Evolutionary conservation across 805 yeast genomes (phyloP).

Genomic region (Kuraishia hungarica): DNA sequence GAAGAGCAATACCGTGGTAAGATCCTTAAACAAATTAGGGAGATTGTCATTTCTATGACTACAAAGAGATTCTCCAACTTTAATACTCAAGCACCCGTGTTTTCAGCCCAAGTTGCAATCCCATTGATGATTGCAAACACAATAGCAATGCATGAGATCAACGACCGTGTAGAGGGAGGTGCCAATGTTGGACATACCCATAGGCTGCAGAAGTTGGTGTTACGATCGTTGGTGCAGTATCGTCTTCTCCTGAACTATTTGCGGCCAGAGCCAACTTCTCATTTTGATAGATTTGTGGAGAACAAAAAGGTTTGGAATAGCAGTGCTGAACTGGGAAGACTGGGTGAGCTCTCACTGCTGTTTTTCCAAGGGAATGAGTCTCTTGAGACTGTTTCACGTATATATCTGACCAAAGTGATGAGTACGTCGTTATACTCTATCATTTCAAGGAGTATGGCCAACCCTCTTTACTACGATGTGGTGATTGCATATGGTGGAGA

Average conservation of each 20-base stretch:
- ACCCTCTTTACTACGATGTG: constrained; percentile 10
- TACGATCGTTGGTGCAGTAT: constrained; percentile 35
- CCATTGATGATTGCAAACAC: constrained; percentile 34
- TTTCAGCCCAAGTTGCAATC: constrained; percentile 11
- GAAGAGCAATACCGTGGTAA: constrained; percentile 6
- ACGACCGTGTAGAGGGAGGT: constrained; percentile 36
- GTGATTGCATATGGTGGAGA: not conserved
- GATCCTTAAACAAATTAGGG: constrained; percentile 6
- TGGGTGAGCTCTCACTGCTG: constrained; percentile 29
- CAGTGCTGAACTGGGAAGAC: constrained; percentile 21
- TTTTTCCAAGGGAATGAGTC: constrained; percentile 39
- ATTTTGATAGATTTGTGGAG: constrained; percentile 9
- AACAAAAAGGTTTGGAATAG: constrained; percentile 19
- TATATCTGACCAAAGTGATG: constrained; percentile 14
- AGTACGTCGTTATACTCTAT: constrained; percentile 12
- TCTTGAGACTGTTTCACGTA: constrained; percentile 23
- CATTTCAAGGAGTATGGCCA: constrained; percentile 9
- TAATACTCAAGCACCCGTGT: not conserved
- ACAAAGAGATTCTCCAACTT: constrained; percentile 6
- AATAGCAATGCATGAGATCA: constrained; percentile 49
- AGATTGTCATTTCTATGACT: constrained; percentile 10
- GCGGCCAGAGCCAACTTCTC: constrained; percentile 8
- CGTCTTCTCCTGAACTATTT: constrained; percentile 20
- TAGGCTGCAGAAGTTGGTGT: constrained; percentile 8
- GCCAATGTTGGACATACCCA: not conserved